Evolutionary conservation across 306 rosid genomes (phyloP), one percentile per base, ranked within the genome.

Genomic region (Amphicarpaea edgeworthii): DNA sequence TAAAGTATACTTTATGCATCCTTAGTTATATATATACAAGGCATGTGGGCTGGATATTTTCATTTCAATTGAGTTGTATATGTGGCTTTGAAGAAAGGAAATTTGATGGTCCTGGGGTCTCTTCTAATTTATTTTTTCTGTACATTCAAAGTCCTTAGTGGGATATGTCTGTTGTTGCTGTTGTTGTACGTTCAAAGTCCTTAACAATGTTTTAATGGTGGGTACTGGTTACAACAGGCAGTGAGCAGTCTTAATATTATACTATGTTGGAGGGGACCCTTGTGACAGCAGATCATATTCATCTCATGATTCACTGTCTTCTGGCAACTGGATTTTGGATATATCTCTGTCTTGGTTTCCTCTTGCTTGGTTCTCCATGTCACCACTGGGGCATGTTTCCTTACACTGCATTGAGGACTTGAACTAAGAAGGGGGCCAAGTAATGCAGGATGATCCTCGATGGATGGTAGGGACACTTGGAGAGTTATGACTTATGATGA

Each of bases 201-300:
- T 84, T 47, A 72, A 78, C 82, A 82, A 82, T 81, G 79, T 84
- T 88, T 89, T 83, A 80, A 83, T 85, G 69, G 83, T 84, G 86
- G 90, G 84, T 76, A 37, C 84, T 85, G 90, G 86, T 86, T 87
- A 89, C 79, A 83, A 82, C 91, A 88, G 97, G 86, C 81, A 17
- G 63, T 58, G 67, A 85, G 87, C 79, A 42, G 54, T 82, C 82
- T 81, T 84, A 81, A 83, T 85, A 81, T 75, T 81, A 76, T 87
- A 81, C 79, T 66, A 42, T 90, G 79, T 82, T 61, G 86, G 93
- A 85, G 86, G 88, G 83, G 79, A 70, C 87, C 91, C 86, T 89
- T 57, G 81, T 87, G 93, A 92, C 89, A 79, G 88, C 67, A 66
- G 81, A 82, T 85, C 81, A 81, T 87, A 88, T 71, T 85, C 81